Percentiles rank a stretch among this genome's conserved stretches.
These are phyloP conservation scores for Cercospora sojina DNA, from an alignment of 2,329 filamentous ascomycete genomes.

Conservation along the genomic window DNA sequence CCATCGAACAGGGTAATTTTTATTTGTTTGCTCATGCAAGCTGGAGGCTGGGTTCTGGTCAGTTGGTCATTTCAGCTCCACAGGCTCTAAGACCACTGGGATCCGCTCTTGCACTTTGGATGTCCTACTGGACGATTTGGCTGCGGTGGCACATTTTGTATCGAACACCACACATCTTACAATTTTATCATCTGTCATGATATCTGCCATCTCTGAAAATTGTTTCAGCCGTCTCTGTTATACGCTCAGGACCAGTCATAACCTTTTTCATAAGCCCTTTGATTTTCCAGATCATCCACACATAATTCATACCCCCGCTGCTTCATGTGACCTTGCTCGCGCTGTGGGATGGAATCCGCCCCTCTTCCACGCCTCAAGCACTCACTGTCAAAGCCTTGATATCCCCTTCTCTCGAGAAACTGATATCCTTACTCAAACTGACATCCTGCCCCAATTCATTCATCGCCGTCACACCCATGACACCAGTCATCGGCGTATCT, in stretches of 20 bases:
- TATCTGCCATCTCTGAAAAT: background rate
- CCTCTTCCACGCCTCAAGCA: background rate
- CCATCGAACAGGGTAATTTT: background rate
- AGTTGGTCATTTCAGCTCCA: background rate
- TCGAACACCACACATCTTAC: background rate
- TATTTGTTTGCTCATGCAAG: background rate
- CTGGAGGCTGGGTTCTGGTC: background rate
- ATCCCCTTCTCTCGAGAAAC: conserved; percentile 11
- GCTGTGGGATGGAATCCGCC: background rate
- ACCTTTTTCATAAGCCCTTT: background rate
- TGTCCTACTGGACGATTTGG: background rate
- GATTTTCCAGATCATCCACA: background rate
- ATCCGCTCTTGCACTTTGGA: background rate
- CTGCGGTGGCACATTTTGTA: background rate
- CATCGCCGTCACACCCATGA: conserved; percentile 11
- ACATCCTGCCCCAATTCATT: conserved; percentile 13
- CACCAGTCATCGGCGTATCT: conserved; percentile 14
- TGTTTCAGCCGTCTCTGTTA: background rate
- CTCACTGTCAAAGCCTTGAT: conserved; percentile 10
- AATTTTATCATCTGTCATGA: background rate
- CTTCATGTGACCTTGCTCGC: too few species aligned
- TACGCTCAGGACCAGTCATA: background rate
- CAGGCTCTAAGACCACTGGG: background rate
- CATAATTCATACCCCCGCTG: background rate
- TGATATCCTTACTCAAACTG: conserved; percentile 8